These are phyloP conservation scores for Tylopilus balloui DNA, from an alignment of 768 basidiomycete genomes.

Conservation along the genomic window DNA sequence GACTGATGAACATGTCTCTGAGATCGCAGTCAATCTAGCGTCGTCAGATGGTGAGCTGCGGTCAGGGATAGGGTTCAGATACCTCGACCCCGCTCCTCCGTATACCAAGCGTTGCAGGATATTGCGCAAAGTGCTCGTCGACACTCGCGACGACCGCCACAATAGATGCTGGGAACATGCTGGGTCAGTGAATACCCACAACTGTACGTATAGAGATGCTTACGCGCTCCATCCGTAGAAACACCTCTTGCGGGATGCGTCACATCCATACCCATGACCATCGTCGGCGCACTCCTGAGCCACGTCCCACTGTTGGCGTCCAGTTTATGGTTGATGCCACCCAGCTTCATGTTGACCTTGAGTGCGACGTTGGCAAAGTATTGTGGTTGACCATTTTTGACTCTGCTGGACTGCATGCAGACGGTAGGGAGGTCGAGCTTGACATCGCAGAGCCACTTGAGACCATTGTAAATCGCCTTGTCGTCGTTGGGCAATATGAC, in stretches of 20 bases:
- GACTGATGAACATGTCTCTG: constrained; percentile 44
- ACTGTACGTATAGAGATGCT: background rate
- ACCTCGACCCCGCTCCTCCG: constrained; percentile 66
- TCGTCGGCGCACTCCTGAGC: constrained; percentile 42
- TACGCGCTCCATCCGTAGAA: constrained; percentile 46
- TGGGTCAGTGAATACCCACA: background rate
- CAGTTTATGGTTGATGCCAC: constrained; percentile 48
- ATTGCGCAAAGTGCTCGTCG: constrained; percentile 45
- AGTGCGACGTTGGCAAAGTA: constrained; percentile 54
- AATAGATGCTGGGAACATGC: constrained; percentile 36
- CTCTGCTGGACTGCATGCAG: constrained; percentile 66
- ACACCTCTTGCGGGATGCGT: constrained; percentile 67
- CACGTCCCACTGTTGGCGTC: constrained; percentile 37
- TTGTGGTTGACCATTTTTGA: constrained; percentile 45
- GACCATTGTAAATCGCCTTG: constrained; percentile 44
- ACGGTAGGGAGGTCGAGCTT: constrained; percentile 53
- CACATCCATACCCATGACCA: constrained; percentile 59
- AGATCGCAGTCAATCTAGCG: constrained; percentile 21
- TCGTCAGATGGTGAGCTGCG: background rate
- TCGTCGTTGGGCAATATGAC: constrained; percentile 47
- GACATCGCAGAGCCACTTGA: constrained; percentile 49
- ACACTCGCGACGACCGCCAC: constrained; percentile 51
- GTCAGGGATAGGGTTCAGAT: background rate
- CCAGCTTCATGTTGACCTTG: constrained; percentile 54
- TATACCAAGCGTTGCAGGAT: constrained; percentile 43